Base-by-base conservation (phyloP, 371 early-diverging fungal species). In the Mucor lusitanicus region DNA sequence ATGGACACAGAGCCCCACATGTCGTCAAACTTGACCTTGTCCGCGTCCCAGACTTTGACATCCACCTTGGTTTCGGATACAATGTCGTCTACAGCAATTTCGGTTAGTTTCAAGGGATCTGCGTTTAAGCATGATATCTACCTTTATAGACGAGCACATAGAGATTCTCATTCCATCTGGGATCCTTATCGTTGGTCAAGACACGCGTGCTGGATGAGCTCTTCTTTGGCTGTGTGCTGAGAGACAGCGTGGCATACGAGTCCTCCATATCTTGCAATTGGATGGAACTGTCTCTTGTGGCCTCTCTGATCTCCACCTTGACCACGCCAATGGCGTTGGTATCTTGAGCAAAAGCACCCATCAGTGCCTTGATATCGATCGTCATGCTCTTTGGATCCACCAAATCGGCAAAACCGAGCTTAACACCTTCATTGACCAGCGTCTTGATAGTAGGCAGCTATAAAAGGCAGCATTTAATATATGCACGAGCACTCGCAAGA, bases 331-430 rank as follows among this genome's bases (percentile, higher is more conserved):
- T 71, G 19, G 82, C 79, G 19, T 64, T 50, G n/a, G 76, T 77
- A 58, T 81, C 82, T 40, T 73, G 55, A 32, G 64, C 48, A 39
- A 68, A 69, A 3, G 66, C 65, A 30, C 77, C 82, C 35, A 81
- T 57, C 13, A 81, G 39, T 2, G 75, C 69, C 30, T 67, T 72
- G 0, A 81, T 54, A 61, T 81, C 81, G 27, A 81, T 42, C 0
- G 81, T 81, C 73, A 81, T 65, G 35, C 77, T 78, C 68, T 78
- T 81, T 11, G 81, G 81, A 63, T 81, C 81, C 0, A 81, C 79
- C 25, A 81, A 48, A 54, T 77, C 78, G 21, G 77, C 77, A 61
- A 78, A 69, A 5, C 77, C 81, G 0, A 79, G 59, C 17, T 71
- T 69, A 2, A 81, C 58, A 8, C 77, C 79, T 69, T 81, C 75